Percentiles rank a stretch among this genome's conserved stretches.
Evolutionary conservation across 371 early-diverging fungal species (phyloP).

Genomic region (Capillidium heterosporum): DNA sequence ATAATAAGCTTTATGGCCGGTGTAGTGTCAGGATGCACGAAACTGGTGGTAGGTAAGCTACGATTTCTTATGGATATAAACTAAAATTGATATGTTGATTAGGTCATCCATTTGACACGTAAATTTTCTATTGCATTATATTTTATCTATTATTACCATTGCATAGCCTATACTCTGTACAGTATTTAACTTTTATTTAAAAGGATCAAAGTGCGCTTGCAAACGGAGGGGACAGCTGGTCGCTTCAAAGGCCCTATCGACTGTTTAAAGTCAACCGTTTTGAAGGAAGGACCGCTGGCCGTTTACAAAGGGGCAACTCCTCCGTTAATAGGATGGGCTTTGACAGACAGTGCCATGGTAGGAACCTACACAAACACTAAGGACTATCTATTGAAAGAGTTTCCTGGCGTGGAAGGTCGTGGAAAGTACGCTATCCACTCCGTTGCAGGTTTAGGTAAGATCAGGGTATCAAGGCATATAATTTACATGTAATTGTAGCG

Average conservation of each 20-base stretch:
- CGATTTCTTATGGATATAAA: conserved; percentile 28
- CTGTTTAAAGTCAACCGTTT: conserved; percentile 49
- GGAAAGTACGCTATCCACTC: conserved; percentile 19
- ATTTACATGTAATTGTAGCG: conserved; percentile 15
- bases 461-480: neutral
- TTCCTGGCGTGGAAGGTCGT: neutral
- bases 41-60: conserved; percentile 62
- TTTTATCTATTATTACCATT: neutral
- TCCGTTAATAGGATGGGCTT: conserved; percentile 81
- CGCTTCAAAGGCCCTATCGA: conserved; percentile 76
- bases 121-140: too few species aligned
- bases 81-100: neutral
- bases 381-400: neutral
- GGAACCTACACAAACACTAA: neutral
- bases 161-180: neutral
- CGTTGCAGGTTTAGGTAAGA: conserved; percentile 37
- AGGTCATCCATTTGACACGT: conserved; percentile 4
- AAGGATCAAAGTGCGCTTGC: conserved; percentile 46
- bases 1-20: conserved; percentile 22
- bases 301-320: conserved; percentile 85
- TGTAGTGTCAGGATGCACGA: conserved; percentile 60
- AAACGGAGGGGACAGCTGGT: conserved; percentile 57
- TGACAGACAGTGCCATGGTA: conserved; percentile 73
- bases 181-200: neutral
- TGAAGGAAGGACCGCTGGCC: conserved; percentile 57